Base-by-base conservation (phyloP, 2,329 filamentous ascomycete species). In the Penicillium janthinellum region DNA sequence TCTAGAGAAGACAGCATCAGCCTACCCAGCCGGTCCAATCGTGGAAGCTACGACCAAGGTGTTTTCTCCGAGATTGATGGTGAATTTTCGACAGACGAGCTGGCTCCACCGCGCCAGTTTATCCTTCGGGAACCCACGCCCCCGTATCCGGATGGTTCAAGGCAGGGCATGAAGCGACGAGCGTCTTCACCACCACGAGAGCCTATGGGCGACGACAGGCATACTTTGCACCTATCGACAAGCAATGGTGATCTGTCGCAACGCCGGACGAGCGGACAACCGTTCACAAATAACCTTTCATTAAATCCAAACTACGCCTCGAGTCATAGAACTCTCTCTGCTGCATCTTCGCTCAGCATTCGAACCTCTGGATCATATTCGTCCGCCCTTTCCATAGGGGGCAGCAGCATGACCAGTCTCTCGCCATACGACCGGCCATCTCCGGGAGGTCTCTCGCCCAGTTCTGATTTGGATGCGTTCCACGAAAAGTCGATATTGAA, bases 351-450 rank as follows among this genome's bases (percentile, higher is more conserved):
- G 5, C 77, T 82, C 31, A 84, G 83, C 50, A 81, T 84, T 60
- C 83, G 85, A 63, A 86, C 83, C 3, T 73, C 71, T 48, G 83
- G 83, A 31, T 90, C 87, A 1, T 84, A 88, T 67, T 83, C 85
- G 12, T 89, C 87, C 7, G 86, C 84, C 7, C 74, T 88, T 20
- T 89, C 87, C 17, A 78, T 84, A 65, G 75, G 75, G 62, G 83
- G 83, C 47, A 89, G 86, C 75, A 90, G 86, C 71, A 82, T 87
- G 69, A 88, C 87, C 37, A 89, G 86, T 70, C 83, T 87, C 64
- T 83, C 82, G 48, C 87, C 86, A 35, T 83, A 84, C 67, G 86
- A 87, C 57, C 83, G 84, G 51, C 75, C 84, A 35, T 89, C 87
- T 34, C 86, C 86, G 14, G 81, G 84, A 55, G 82, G 83, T 14